phyloP scores from a whole-genome alignment of 306 rosid species.

The Cyamopsis tetragonoloba region DNA sequence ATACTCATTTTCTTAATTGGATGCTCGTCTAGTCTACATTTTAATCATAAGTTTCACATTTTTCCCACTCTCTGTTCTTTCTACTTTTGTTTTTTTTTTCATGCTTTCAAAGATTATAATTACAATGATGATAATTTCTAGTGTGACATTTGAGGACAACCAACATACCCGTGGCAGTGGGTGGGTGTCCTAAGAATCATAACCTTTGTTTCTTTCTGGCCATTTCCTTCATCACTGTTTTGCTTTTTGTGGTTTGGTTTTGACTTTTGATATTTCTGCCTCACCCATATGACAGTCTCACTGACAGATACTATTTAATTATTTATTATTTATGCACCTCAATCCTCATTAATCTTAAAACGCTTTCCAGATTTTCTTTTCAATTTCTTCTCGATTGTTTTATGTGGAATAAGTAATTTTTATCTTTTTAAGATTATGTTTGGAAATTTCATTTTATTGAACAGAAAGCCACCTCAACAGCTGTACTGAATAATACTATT shows the following conservation, averaged over 20 bases:
- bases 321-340: not conserved
- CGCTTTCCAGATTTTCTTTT: not conserved
- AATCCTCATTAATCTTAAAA: not conserved
- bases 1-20: conserved; percentile 43
- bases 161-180: conserved; percentile 54
- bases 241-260: conserved; percentile 27
- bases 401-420: not conserved
- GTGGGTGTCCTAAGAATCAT: conserved; percentile 50
- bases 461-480: not conserved
- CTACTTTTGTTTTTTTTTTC: conserved; percentile 33
- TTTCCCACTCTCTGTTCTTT: conserved; percentile 7
- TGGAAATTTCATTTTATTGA: not conserved
- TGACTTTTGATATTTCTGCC: conserved; percentile 29
- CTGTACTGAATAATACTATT: too few species aligned
- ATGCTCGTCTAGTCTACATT: conserved; percentile 53
- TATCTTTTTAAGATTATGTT: not conserved
- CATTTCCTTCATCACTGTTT: conserved; percentile 30
- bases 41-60: conserved; percentile 49
- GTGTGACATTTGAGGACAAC: conserved; percentile 68
- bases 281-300: not conserved
- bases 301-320: not conserved
- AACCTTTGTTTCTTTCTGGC: conserved; percentile 35
- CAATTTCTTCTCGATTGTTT: not conserved
- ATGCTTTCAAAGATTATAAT: conserved; percentile 62
- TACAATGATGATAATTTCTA: conserved; percentile 43